Base-by-base conservation (phyloP, 129 eudicot species). In the Pittosporum tobira region DNA sequence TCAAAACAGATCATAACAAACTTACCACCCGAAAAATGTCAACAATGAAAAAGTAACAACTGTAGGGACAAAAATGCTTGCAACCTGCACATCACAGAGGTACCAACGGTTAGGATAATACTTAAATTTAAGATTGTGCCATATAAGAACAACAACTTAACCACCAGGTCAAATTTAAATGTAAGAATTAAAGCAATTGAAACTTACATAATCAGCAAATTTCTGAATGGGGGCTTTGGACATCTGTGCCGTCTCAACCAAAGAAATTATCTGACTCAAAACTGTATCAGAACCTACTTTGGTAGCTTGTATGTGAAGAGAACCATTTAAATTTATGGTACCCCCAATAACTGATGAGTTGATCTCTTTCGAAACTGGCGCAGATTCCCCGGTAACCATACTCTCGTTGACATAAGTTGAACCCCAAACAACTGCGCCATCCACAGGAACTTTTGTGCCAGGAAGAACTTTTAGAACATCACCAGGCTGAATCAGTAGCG, bases 181-280 rank as follows among this genome's bases (percentile, higher is more conserved):
- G 45, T 3, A 55, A 55, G 42, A 10, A 44, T 16, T 16, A 3
- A 15, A 47, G 19, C 28, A 22, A 28, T 26, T 13, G 28, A 22
- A 36, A 77, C 99, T 87, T 69, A 87, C 99, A 77, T 61, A 81
- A 62, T 93, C 99, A 34, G 99, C 94, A 26, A 81, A 93, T 69
- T 93, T 84, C 79, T 87, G 96, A 61, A 93, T 93, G 16, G 99
- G 99, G 64, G 96, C 96, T 77, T 93, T 93, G 6, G 96, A 87
- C 99, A 93, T 93, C 71, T 93, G 99, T 58, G 99, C 99, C 1
- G 94, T 79, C 89, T 93, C 99, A 23, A 87, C 99, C 61, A 93
- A 73, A 63, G 87, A 78, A 53, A 87, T 93, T 44, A 93, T 93
- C 73, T 93, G 96, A 75, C 94, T 93, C 88, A 93, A 74, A 68